Evolutionary conservation across 768 basidiomycete species (phyloP).

Genomic region (Tephrocybe rancida): DNA sequence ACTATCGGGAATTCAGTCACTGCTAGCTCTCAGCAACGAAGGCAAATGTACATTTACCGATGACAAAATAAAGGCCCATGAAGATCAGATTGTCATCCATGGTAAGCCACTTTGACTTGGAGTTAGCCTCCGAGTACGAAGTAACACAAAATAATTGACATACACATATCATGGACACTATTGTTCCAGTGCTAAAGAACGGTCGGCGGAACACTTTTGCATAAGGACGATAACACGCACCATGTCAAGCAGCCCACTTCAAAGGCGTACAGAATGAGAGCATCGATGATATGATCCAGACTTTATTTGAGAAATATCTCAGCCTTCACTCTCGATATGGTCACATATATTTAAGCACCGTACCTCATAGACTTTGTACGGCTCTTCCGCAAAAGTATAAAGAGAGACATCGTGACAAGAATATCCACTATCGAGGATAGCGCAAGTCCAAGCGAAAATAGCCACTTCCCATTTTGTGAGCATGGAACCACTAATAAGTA

Average conservation of each 20-base stretch:
- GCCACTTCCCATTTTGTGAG: slow-evolving; percentile 30
- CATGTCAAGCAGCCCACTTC: slow-evolving; percentile 45
- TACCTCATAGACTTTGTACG: slow-evolving; percentile 32
- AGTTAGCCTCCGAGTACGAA: not conserved
- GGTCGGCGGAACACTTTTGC: not conserved
- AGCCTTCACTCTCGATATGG: too few species aligned
- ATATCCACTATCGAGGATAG: slow-evolving; percentile 42
- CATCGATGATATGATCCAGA: slow-evolving; percentile 37
- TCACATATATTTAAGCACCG: not conserved
- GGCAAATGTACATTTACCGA: slow-evolving; percentile 33
- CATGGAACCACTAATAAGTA: not conserved
- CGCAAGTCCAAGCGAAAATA: slow-evolving; percentile 48
- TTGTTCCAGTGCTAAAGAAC: slow-evolving; percentile 39
- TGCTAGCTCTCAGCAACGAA: not conserved
- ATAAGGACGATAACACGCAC: slow-evolving; percentile 10
- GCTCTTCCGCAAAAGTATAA: slow-evolving; percentile 29
- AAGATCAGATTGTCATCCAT: slow-evolving; percentile 42
- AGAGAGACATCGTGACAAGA: slow-evolving; percentile 28
- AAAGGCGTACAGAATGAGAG: slow-evolving; percentile 43
- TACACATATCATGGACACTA: slow-evolving; percentile 52
- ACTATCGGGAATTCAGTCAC: slow-evolving; percentile 28
- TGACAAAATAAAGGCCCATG: slow-evolving; percentile 41
- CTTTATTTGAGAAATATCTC: slow-evolving; percentile 18
- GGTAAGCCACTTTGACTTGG: slow-evolving; percentile 39
- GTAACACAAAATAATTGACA: slow-evolving; percentile 14